Evolutionary conservation across 305 asterid species (phyloP), one percentile per base, ranked within the genome.

Genomic region (Fraxinus floribunda): DNA sequence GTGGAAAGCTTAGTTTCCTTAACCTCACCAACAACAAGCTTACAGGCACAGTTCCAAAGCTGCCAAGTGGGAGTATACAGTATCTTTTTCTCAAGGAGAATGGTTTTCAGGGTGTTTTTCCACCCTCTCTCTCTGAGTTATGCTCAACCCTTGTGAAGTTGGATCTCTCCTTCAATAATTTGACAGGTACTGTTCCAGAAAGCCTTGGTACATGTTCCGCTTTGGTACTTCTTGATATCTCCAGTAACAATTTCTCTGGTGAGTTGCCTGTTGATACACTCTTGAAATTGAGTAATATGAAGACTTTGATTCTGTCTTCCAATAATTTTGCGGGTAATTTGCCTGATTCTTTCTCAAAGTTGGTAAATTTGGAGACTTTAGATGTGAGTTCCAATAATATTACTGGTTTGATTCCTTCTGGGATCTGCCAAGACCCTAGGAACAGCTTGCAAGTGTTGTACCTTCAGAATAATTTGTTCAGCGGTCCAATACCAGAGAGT

Each of bases 381-480:
- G 99, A 95, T 88, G 88, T 93, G 93, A 93, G 98, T 81, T 93
- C 99, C 73, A 95, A 95, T 82, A 92, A 86, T 80, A 20, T 95
- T 3, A 82, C 93, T 9, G 98, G 99, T n/a, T 26, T 78, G 79
- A 85, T 95, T 75, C 99, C 99, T 32, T 74, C 86, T 81, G 93
- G 91, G 85, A 88, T 95, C 24, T 95, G 99, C 39, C 85, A 78
- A 55, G 90, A 86, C 73, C 84, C 91, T 75, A 62, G 87, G 62
- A 94, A 85, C 92, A 91, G 86, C 85, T 88, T 95, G 78, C 88
- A 87, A 80, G 90, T 86, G 79, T 83, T 95, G 93, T 92, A 91
- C 87, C 94, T 95, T 81, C 98, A 92, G 89, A 88, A 91, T 29
- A 94, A 94, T 60, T 84, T 78, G 84, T 85, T 94, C 77, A 64